Evolutionary conservation across 2,329 filamentous ascomycete species (phyloP), one percentile per base, ranked within the genome.

Genomic region (Cercospora sp.): DNA sequence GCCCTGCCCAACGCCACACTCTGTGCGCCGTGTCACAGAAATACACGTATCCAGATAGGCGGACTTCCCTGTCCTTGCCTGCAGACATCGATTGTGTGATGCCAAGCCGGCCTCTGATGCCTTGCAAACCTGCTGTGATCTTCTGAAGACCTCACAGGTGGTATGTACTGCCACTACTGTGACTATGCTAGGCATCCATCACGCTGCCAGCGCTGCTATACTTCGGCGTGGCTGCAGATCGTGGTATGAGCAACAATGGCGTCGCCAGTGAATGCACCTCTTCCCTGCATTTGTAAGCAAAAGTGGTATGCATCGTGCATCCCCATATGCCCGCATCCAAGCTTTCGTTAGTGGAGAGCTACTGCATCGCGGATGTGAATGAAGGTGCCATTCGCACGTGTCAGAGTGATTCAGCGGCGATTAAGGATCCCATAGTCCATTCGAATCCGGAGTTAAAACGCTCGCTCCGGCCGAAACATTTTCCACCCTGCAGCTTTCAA

Each of bases 401-500:
- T 7, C 10, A 51, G 18, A 20, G 26, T 51, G 18, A 26, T 42
- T 42, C 36, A 42, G 36, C 36, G 36, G 36, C 36, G 36, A 42
- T 42, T n/a, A 42, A 42, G 5, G 20, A 26, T 51, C 53, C 28
- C 6, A 5, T 36, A 36, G 5, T 28, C 33, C 33, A n/a, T 18
- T 58, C 26, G 20, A 18, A n/a, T 30, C 33, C 23, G 40, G 23
- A 30, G 5, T 62, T 30, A 42, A 62, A 62, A 31, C 51, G 42
- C 18, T 26, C 51, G 36, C 60, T 58, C 53, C 53, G n/a, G 26
- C 53, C 53, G 53, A 58, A 58, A 28, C 20, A 5, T n/a, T 31
- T 55, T 45, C 12, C 7, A 16, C 23, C 55, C 60, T 51, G 60
- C 53, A 31, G 53, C 26, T 58, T n/a, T 67, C 64, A 70, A 30